Percentiles rank a stretch among this genome's conserved stretches.
These are phyloP conservation scores for Colletotrichum cereale DNA, from an alignment of 2,329 filamentous ascomycete species.

Conservation along the genomic window DNA sequence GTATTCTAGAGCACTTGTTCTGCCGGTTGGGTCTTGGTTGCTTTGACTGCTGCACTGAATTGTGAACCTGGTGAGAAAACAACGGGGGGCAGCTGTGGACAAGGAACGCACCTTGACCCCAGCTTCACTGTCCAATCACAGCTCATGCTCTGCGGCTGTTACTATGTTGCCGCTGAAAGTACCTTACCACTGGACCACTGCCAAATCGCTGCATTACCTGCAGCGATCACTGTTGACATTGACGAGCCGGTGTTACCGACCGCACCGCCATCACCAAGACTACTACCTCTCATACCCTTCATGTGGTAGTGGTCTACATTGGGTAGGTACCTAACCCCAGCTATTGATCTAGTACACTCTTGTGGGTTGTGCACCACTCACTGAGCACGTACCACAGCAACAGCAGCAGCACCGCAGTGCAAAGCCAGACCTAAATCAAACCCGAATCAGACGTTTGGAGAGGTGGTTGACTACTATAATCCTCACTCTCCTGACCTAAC, in stretches of 20 bases:
- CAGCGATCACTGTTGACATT: not conserved
- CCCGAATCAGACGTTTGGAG: slow-evolving; percentile 8
- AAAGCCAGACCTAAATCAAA: slow-evolving; percentile 4
- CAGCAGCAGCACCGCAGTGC: slow-evolving; percentile 7
- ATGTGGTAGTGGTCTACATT: not conserved
- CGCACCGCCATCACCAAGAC: not conserved
- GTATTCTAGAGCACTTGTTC: not conserved
- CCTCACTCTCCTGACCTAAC: not conserved
- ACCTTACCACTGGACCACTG: not conserved
- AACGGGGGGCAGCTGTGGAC: not conserved
- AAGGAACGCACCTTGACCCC: not conserved
- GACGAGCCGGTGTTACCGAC: not conserved
- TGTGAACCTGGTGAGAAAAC: not conserved
- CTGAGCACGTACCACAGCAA: not conserved
- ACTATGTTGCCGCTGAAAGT: not conserved
- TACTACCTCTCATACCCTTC: not conserved
- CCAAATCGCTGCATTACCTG: not conserved
- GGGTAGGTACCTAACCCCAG: slow-evolving; percentile 1
- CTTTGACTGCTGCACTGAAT: not conserved
- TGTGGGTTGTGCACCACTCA: not conserved
- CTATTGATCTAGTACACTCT: not conserved
- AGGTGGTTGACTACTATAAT: slow-evolving; percentile 16
- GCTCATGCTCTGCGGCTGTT: not conserved
- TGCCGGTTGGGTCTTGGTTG: not conserved
- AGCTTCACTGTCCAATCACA: not conserved